Percentiles rank a stretch among this genome's conserved stretches.
These are phyloP conservation scores for Penstemon newberryi DNA, from an alignment of 257 asterid species.

Conservation along the genomic window DNA sequence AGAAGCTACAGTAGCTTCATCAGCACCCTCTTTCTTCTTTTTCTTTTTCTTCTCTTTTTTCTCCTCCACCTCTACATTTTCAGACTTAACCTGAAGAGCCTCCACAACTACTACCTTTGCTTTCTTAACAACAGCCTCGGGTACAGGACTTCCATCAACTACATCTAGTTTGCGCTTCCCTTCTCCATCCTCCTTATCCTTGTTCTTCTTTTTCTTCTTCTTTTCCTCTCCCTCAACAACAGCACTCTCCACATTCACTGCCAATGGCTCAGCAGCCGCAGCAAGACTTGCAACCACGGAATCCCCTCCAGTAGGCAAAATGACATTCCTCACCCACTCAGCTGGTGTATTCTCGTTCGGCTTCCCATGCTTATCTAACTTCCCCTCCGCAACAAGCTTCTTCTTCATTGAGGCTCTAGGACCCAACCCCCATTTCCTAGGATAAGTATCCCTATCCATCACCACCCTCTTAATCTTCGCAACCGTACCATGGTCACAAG, in stretches of 20 bases:
- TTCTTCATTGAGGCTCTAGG: slow-evolving; percentile 91
- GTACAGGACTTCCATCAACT: slow-evolving; percentile 48
- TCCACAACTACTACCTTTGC: slow-evolving; percentile 48
- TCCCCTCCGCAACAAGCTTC: slow-evolving; percentile 85
- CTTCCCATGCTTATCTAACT: slow-evolving; percentile 87
- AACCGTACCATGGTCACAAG: slow-evolving; percentile 96
- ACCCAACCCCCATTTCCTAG: slow-evolving; percentile 97
- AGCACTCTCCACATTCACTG: slow-evolving; percentile 36
- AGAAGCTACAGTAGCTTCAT: slow-evolving; percentile 1
- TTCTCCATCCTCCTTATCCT: slow-evolving; percentile 42
- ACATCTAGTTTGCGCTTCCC: slow-evolving; percentile 64
- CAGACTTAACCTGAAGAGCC: background rate
- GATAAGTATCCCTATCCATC: slow-evolving; percentile 97
- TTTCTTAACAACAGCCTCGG: slow-evolving; percentile 56
- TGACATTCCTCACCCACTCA: slow-evolving; percentile 84
- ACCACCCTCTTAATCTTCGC: slow-evolving; percentile 98
- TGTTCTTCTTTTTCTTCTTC: slow-evolving; percentile 46
- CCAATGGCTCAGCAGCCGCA: slow-evolving; percentile 39
- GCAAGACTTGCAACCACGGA: slow-evolving; percentile 69
- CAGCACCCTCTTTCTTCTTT: slow-evolving; percentile 46
- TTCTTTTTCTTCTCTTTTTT: slow-evolving; percentile 54
- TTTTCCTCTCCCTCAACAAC: slow-evolving; percentile 47
- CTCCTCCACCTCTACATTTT: slow-evolving; percentile 33
- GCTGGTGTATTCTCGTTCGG: slow-evolving; percentile 65
- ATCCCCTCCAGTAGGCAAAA: slow-evolving; percentile 81